Evolutionary conservation across 2,329 filamentous ascomycete species (phyloP), one percentile per base, ranked within the genome.

Genomic region (Monosporascus cannonballus): DNA sequence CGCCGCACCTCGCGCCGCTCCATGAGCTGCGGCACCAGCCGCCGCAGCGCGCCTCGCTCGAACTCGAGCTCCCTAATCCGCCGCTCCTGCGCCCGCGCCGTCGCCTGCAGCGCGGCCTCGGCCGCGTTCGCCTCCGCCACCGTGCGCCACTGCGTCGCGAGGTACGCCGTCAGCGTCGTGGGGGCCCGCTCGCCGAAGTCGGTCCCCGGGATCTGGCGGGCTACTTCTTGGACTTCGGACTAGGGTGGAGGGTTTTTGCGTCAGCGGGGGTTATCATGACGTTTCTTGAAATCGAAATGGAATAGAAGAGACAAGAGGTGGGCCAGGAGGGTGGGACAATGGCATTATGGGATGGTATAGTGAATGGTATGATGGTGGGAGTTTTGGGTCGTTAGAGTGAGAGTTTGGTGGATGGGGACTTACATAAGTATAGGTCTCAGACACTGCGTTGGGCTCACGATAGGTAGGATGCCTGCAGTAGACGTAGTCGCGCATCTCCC

Each of bases 401-500:
- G 17, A 48, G 15, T n/a, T 22, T 25, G 22, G 34, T 37, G 30
- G 34, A 25, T 24, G n/a, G 15, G 15, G 25, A 34, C 18, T 42
- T 48, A 56, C 63, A 56, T 63, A 65, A 62, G 9, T 39, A 22
- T 18, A 56, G 48, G 52, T 61, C 2, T 59, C 49, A 1, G 56
- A 47, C 2, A 44, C 6, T 20, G 47, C 20, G 15, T 39, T 25
- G 5, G 17, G 34, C 17, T 8, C 30, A 6, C 17, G 8, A 6
- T 30, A 17, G 27, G 27, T 39, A 18, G 38, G 27, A 7, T 49
- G 11, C 15, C 24, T 45, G 6, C 59, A 59, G 22, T 61, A 63
- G 7, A 57, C 11, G 15, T 54, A 51, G 11, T 55, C 49, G 20
- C 59, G 63, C 8, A 67, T 50, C 17, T 58, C 54, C 30, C 58